Evolutionary conservation across 805 yeast species (phyloP).

Genomic region (Ogataea kodamae): DNA sequence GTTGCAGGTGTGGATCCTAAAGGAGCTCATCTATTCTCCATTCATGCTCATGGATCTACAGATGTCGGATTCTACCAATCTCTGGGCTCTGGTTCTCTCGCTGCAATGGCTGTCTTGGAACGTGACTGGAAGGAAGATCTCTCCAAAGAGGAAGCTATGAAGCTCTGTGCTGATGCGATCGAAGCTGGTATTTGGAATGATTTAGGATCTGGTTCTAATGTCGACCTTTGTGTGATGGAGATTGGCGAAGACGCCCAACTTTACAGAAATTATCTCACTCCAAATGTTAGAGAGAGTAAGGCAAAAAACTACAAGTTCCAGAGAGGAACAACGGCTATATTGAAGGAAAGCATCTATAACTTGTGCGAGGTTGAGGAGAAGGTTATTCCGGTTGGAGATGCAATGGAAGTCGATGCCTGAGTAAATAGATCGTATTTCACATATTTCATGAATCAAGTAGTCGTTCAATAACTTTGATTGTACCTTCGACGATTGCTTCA

Average conservation of each 20-base stretch:
- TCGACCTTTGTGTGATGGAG: constrained; percentile 96
- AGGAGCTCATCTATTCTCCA: constrained; percentile 87
- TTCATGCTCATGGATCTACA: constrained; percentile 97
- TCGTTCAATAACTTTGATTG: constrained; percentile 54
- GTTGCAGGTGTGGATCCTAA: constrained; percentile 98
- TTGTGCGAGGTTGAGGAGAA: constrained; percentile 56
- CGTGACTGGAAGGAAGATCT: constrained; percentile 78
- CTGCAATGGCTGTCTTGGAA: constrained; percentile 97
- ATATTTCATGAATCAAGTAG: constrained; percentile 16
- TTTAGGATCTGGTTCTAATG: constrained; percentile 97
- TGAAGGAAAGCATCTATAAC: constrained; percentile 63
- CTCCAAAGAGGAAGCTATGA: constrained; percentile 86
- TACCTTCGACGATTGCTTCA: constrained; percentile 89
- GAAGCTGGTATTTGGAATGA: constrained; percentile 99
- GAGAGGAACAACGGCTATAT: constrained; percentile 90
- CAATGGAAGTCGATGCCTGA: constrained; percentile 48
- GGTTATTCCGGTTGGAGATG: constrained; percentile 37
- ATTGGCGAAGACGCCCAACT: constrained; percentile 82
- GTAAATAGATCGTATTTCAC: background rate
- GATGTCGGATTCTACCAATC: constrained; percentile 93
- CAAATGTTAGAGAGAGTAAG: constrained; percentile 82
- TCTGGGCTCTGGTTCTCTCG: constrained; percentile 94
- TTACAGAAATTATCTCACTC: constrained; percentile 83
- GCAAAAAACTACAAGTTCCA: constrained; percentile 79
- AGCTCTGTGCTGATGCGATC: constrained; percentile 86